Evolutionary conservation across 2,329 filamentous ascomycete species (phyloP).

Genomic region (Pseudonectria foliicola): DNA sequence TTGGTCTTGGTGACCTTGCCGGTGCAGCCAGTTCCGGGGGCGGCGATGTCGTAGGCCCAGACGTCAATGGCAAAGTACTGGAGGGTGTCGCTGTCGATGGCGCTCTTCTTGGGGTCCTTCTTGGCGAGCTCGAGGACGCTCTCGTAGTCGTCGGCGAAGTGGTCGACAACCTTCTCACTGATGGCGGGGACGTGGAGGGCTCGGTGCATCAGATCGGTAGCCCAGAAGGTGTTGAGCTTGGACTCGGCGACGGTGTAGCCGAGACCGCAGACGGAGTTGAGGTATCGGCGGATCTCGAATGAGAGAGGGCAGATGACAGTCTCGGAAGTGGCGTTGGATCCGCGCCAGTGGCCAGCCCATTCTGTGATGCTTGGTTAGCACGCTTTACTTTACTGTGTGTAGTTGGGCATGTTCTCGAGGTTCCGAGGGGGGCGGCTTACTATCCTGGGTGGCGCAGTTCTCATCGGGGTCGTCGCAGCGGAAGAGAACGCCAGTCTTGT

Average conservation of each 20-base stretch:
- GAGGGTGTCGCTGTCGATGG: slow-evolving; percentile 53
- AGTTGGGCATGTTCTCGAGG: no score
- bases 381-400: no score
- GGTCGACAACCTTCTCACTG: slow-evolving; percentile 52
- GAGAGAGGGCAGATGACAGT: slow-evolving; percentile 64
- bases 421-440: no score
- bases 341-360: slow-evolving; percentile 63
- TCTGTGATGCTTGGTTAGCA: slow-evolving; percentile 30
- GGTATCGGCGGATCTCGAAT: slow-evolving; percentile 48
- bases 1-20: slow-evolving; percentile 30
- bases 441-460: slow-evolving; percentile 49
- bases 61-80: slow-evolving; percentile 64
- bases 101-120: slow-evolving; percentile 38
- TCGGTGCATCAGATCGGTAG: slow-evolving; percentile 59
- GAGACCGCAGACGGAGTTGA: slow-evolving; percentile 52
- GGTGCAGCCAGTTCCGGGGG: slow-evolving; percentile 55
- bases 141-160: slow-evolving; percentile 54
- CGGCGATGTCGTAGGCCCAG: slow-evolving; percentile 58
- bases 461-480: slow-evolving; percentile 62
- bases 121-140: slow-evolving; percentile 46
- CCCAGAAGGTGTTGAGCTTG: slow-evolving; percentile 56
- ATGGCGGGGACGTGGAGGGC: slow-evolving; percentile 56
- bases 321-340: slow-evolving; percentile 55
- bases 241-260: slow-evolving; percentile 55
- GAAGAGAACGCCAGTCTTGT: slow-evolving; percentile 52